phyloP scores from a whole-genome alignment of 768 basidiomycete species.

The Suillus subluteus region DNA sequence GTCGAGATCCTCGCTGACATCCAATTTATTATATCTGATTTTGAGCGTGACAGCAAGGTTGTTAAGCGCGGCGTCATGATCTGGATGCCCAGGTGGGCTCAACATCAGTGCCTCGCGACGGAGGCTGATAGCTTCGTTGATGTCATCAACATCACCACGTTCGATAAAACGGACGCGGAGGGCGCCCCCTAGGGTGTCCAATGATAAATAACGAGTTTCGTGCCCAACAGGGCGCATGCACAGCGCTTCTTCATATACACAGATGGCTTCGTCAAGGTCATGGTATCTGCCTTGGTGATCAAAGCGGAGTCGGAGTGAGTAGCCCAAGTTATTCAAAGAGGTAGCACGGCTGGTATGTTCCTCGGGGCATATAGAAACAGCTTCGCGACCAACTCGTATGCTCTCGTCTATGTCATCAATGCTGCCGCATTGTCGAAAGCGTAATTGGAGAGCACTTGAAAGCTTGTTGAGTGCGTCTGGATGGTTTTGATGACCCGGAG shows the following conservation, averaged over 20 bases:
- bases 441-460: fast-evolving
- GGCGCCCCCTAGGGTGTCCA: not conserved
- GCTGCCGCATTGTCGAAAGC: not conserved
- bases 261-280: not conserved
- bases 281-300: not conserved
- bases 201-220: not conserved
- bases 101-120: not conserved
- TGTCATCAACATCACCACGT: not conserved
- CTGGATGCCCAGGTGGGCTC: not conserved
- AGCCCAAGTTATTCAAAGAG: not conserved
- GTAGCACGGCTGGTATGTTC: fast-evolving
- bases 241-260: not conserved
- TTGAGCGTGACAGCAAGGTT: not conserved
- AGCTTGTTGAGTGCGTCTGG: not conserved
- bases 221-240: not conserved
- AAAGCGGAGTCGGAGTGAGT: not conserved
- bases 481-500: not conserved
- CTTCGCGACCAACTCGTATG: not conserved
- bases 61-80: not conserved
- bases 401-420: not conserved
- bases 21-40: not conserved
- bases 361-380: not conserved
- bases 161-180: not conserved
- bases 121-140: not conserved
- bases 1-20: not conserved